These are phyloP conservation scores for Cyphellophora europaea DNA, from an alignment of 2,329 filamentous ascomycete genomes.

Conservation along the genomic window DNA sequence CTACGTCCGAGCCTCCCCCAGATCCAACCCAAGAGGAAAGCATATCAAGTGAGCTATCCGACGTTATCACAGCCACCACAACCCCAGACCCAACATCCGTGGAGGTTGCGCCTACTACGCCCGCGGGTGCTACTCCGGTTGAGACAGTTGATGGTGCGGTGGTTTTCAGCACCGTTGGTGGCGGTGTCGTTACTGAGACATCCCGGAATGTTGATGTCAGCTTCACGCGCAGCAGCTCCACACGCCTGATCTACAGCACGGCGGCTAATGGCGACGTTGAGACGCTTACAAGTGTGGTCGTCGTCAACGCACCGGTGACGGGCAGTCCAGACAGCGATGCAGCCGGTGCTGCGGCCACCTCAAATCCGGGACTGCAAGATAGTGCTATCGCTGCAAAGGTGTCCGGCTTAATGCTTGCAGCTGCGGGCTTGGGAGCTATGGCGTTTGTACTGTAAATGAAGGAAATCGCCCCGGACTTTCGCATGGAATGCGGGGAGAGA, in stretches of 20 bases:
- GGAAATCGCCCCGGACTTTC: too few species aligned
- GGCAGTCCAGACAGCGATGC: slow-evolving; percentile 17
- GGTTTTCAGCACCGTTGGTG: slow-evolving; percentile 22
- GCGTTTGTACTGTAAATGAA: too few species aligned
- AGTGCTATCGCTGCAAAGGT: too few species aligned
- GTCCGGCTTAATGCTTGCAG: too few species aligned
- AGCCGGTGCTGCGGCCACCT: slow-evolving; percentile 14
- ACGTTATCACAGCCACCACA: slow-evolving; percentile 16
- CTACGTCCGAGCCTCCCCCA: slow-evolving; percentile 5
- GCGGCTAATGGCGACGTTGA: slow-evolving; percentile 30
- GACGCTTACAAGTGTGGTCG: slow-evolving; percentile 36
- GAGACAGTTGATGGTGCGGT: slow-evolving; percentile 17
- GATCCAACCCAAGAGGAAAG: slow-evolving; percentile 1
- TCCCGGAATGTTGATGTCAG: slow-evolving; percentile 15
- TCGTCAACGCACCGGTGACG: slow-evolving; percentile 29
- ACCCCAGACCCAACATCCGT: slow-evolving; percentile 16
- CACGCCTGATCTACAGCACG: slow-evolving; percentile 31
- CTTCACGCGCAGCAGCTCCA: slow-evolving; percentile 28
- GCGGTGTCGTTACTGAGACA: slow-evolving; percentile 20
- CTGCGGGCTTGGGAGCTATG: too few species aligned
- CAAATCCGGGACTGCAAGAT: slow-evolving; percentile 5
- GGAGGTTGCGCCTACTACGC: slow-evolving; percentile 14
- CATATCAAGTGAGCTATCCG: slow-evolving; percentile 12
- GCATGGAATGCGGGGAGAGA: too few species aligned
- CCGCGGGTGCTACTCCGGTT: slow-evolving; percentile 14